Conservation (phyloP, 805 yeast genomes). For the Metschnikowia borealis region DNA sequence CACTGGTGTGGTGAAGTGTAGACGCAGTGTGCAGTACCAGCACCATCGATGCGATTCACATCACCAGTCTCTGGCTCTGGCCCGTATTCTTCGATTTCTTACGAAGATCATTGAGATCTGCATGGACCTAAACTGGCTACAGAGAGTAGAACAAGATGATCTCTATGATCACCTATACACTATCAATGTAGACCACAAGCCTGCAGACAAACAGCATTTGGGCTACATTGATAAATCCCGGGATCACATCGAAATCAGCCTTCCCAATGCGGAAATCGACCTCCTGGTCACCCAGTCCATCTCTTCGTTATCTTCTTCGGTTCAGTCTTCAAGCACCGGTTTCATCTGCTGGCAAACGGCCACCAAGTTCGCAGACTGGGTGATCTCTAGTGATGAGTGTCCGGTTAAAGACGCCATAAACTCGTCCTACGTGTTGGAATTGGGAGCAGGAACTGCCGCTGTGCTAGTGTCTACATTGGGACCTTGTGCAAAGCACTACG, state of each 20-base stretch:
- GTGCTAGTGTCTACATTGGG: constrained; percentile 41
- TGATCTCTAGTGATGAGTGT: constrained; percentile 26
- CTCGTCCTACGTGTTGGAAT: constrained; percentile 41
- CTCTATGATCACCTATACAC: constrained; percentile 32
- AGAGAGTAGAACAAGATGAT: constrained; percentile 12
- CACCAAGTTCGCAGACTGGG: constrained; percentile 51
- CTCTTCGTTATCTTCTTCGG: constrained; percentile 29
- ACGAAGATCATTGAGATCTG: neutral
- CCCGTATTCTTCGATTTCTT: neutral
- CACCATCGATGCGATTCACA: neutral
- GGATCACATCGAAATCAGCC: constrained; percentile 21
- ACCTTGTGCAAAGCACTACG: constrained; percentile 30
- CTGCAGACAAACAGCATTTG: constrained; percentile 25
- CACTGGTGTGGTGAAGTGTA: neutral
- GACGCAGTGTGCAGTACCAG: neutral
- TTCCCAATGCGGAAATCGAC: constrained; percentile 22
- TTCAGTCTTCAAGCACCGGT: constrained; percentile 51
- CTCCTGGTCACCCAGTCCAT: constrained; percentile 32
- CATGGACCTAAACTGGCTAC: constrained; percentile 1
- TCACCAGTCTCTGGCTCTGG: neutral
- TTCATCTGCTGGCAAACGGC: constrained; percentile 59
- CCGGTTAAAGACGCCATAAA: constrained; percentile 22
- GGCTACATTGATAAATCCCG: constrained; percentile 34
- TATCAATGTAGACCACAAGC: constrained; percentile 26
- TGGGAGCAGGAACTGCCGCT: constrained; percentile 63